These are phyloP conservation scores for Protomyces arabidopsidicola DNA, from an alignment of 1,139 yeast species.

Conservation along the genomic window DNA sequence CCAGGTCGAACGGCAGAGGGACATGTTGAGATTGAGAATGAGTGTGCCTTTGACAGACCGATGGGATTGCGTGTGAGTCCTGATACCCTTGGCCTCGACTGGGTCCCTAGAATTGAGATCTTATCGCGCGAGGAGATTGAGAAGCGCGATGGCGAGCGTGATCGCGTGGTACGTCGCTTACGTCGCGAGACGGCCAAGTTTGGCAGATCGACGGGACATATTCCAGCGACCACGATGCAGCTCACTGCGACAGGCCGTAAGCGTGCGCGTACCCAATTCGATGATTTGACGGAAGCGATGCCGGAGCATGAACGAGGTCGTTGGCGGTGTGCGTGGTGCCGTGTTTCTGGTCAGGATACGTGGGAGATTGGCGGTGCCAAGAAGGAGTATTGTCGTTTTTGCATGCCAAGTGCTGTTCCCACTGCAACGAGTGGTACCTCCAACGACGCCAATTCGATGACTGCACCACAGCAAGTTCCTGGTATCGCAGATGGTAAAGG, in stretches of 20 bases:
- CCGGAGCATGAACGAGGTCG: constrained; percentile 29
- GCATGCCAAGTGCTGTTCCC: neutral
- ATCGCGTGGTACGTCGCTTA: constrained; percentile 80
- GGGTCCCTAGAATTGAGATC: constrained; percentile 86
- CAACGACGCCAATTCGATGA: neutral
- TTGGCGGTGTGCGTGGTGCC: constrained; percentile 30
- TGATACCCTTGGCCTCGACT: constrained; percentile 61
- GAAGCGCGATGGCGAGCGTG: constrained; percentile 90
- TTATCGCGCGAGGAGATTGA: constrained; percentile 91
- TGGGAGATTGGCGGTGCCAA: constrained; percentile 30
- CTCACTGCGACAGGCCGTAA: constrained; percentile 13
- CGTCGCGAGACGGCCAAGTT: constrained; percentile 80
- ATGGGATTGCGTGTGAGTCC: constrained; percentile 65
- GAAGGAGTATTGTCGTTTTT: constrained; percentile 15
- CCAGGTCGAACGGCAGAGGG: constrained; percentile 49
- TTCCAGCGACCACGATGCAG: constrained; percentile 8
- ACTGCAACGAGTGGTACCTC: neutral
- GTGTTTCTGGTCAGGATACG: constrained; percentile 29
- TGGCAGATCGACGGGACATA: constrained; percentile 37
- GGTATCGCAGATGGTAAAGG: constrained; percentile 4
- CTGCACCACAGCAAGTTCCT: neutral
- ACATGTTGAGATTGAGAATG: constrained; percentile 50
- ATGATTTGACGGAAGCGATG: constrained; percentile 12
- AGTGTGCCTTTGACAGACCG: constrained; percentile 55
- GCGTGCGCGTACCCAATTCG: constrained; percentile 25